Evolutionary conservation across 73 alveolate species (phyloP).

Genomic region (Stentor coeruleus): DNA sequence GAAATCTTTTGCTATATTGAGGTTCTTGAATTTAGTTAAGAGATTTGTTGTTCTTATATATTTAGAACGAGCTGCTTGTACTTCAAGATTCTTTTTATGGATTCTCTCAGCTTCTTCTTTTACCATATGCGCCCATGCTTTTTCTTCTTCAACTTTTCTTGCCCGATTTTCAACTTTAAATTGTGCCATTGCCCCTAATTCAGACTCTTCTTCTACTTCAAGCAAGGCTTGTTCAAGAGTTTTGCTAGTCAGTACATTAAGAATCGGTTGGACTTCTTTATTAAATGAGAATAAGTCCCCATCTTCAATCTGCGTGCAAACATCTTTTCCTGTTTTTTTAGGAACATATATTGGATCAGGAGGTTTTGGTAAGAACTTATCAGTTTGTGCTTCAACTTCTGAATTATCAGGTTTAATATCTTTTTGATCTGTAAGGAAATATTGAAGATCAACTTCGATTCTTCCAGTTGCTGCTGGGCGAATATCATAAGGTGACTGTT

Average conservation of each 20-base stretch:
- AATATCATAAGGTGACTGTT: slow-evolving; percentile 74
- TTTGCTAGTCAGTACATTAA: slow-evolving; percentile 88
- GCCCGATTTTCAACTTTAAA: slow-evolving; percentile 81
- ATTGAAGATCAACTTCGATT: slow-evolving; percentile 80
- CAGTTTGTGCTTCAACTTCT: slow-evolving; percentile 88
- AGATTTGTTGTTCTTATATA: slow-evolving; percentile 43
- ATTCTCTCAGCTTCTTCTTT: slow-evolving; percentile 63
- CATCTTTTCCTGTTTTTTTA: slow-evolving; percentile 97
- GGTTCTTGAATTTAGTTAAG: slow-evolving; percentile 56
- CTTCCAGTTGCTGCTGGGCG: slow-evolving; percentile 88
- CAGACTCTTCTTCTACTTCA: slow-evolving; percentile 96
- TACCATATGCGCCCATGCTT: slow-evolving; percentile 61
- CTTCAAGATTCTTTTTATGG: slow-evolving; percentile 58
- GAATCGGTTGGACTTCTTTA: slow-evolving; percentile 93
- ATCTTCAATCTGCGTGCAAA: slow-evolving; percentile 91
- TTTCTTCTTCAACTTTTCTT: slow-evolving; percentile 78
- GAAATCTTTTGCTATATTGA: slow-evolving; percentile 60
- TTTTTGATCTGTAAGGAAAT: slow-evolving; percentile 72
- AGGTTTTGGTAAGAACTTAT: slow-evolving; percentile 86
- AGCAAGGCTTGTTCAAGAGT: slow-evolving; percentile 90
- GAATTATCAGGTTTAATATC: slow-evolving; percentile 50
- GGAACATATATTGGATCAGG: slow-evolving; percentile 92
- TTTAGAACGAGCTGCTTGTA: slow-evolving; percentile 44
- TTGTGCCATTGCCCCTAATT: slow-evolving; percentile 74
- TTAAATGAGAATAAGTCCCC: slow-evolving; percentile 94